phyloP scores from a whole-genome alignment of 306 rosid genomes.

The Arachis stenosperma region DNA sequence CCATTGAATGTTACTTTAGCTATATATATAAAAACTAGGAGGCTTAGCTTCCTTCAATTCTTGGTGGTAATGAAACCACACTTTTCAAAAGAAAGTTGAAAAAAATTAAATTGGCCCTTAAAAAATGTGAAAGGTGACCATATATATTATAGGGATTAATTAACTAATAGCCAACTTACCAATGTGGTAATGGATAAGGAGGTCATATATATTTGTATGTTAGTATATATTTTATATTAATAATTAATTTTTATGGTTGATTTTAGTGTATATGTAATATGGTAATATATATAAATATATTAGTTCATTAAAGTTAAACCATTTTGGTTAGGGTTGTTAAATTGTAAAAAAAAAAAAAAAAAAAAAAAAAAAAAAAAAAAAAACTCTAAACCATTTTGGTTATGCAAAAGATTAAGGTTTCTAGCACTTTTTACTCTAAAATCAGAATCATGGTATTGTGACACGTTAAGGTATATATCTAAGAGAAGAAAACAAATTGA shows the following conservation, averaged over 20 bases:
- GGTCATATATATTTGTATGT: too few species aligned
- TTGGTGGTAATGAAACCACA: conserved; percentile 36
- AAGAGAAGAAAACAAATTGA: conserved; percentile 10
- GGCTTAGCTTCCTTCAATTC: conserved; percentile 16
- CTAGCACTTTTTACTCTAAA: conserved; percentile 12
- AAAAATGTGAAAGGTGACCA: conserved; percentile 32
- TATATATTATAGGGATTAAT: conserved; percentile 25
- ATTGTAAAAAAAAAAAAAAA: too few species aligned
- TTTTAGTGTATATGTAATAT: too few species aligned
- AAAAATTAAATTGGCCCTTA: conserved; percentile 14
- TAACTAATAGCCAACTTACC: too few species aligned
- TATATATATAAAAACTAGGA: conserved; percentile 23
- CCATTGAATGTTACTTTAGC: conserved; percentile 34
- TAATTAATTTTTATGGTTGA: too few species aligned
- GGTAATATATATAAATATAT: too few species aligned
- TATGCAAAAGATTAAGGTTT: conserved; percentile 11
- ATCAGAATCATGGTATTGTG: conserved; percentile 25
- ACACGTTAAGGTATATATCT: background rate
- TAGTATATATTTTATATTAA: too few species aligned
- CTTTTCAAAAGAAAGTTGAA: conserved; percentile 20
- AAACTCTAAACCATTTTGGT: background rate
- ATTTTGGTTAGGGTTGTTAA: too few species aligned
- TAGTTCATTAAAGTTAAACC: too few species aligned
- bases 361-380: too few species aligned
- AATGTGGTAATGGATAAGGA: too few species aligned